phyloP scores from a whole-genome alignment of 2,329 filamentous ascomycete species.

The Pyricularia sp. region DNA sequence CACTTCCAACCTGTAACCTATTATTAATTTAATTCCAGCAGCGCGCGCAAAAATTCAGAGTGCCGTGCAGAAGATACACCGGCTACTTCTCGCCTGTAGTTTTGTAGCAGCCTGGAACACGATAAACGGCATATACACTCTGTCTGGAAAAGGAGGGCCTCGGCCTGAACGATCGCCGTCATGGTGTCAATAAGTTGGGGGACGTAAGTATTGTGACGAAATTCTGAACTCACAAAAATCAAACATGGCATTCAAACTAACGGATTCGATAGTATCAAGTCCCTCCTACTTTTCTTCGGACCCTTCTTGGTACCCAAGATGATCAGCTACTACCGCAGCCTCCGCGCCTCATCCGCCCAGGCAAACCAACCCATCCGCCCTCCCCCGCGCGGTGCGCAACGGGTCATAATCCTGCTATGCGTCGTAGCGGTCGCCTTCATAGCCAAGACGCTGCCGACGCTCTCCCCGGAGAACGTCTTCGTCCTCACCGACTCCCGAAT shows the following conservation, averaged over 20 bases:
- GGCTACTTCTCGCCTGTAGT: not conserved
- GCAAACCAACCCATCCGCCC: slow-evolving; percentile 17
- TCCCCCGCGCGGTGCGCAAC: slow-evolving; percentile 44
- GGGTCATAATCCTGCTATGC: slow-evolving; percentile 41
- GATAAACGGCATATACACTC: not conserved
- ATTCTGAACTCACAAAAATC: not conserved
- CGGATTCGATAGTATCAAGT: slow-evolving; percentile 33
- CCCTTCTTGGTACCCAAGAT: slow-evolving; percentile 62
- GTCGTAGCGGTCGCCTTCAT: slow-evolving; percentile 42
- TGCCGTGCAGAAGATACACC: not conserved
- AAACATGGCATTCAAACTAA: not conserved
- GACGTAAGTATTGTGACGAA: slow-evolving; percentile 30
- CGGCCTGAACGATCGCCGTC: not conserved
- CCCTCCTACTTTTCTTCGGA: slow-evolving; percentile 54
- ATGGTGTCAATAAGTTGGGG: slow-evolving; percentile 34
- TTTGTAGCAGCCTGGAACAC: not conserved
- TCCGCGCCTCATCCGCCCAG: slow-evolving; percentile 32
- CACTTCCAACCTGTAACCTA: not conserved
- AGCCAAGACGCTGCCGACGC: slow-evolving; percentile 51
- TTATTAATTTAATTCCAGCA: not conserved
- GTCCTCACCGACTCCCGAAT: slow-evolving; percentile 66
- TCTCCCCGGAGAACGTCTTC: slow-evolving; percentile 78
- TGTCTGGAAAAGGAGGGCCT: not conserved
- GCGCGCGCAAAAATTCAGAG: not conserved
- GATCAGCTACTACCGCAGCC: slow-evolving; percentile 53